Base-by-base conservation (phyloP, 441 rosid genomes). In the Isatis lusitanica region DNA sequence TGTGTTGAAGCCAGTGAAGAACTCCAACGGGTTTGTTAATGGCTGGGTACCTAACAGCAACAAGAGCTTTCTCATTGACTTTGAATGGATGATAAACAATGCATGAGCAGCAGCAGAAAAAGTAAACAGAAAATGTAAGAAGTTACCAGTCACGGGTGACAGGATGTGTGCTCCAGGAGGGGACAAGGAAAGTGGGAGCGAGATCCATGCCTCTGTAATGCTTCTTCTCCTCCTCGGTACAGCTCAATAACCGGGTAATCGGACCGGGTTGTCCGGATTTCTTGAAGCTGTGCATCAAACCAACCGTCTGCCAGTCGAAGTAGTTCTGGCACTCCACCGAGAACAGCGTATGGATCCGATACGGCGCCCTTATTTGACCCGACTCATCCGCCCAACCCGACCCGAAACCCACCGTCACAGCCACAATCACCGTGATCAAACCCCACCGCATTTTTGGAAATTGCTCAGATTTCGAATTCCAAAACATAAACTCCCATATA, bases 221-320 rank as follows among this genome's bases (percentile, higher is more conserved):
- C 90, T 78, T 90, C 86, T 73, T 85, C 89, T 95, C 87, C 64
- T 91, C 90, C 4, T 90, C 90, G 56, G 99, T 91, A 83, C 99
- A 95, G 81, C 99, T 93, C 62, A 95, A 82, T 10, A 93, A 80
- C 61, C 99, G 89, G 78, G 97, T 93, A 9, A 95, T 76, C 16
- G 96, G 94, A 18, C 99, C 99, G 40, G 98, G 97, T 72, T 95
- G 98, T 10, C 79, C 53, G 31, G 99, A 85, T 83, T 91, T 95
- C 73, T 80, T 84, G 91, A 88, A 93, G 86, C 98, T 90, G 81
- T 87, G 88, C 90, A 95, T 82, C 28, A 95, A 82, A 65, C 98
- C 99, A 70, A 93, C 99, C 50, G 97, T 93, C 80, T 95, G 94
- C 99, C 99, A 95, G 81, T 95, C 99, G 70, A 95, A 95, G 85